Evolutionary conservation across 2,329 filamentous ascomycete genomes (phyloP).

Genomic region (Aspergillus carbonarius): DNA sequence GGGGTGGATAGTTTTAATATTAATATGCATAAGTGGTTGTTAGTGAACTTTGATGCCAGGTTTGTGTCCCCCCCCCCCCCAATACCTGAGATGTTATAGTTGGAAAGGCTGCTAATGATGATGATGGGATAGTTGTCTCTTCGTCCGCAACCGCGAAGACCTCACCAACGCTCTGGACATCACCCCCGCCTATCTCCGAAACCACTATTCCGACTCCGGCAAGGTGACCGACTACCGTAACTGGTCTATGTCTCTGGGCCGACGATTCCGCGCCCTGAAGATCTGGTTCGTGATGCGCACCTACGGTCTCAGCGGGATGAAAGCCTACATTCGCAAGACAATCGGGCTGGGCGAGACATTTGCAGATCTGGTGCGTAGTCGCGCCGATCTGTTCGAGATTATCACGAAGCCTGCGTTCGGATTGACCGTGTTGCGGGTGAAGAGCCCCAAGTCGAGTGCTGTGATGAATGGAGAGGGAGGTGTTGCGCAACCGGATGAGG

Average conservation of each 20-base stretch:
- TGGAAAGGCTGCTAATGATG: no score
- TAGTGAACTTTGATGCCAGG: slow-evolving; percentile 83
- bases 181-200: slow-evolving; percentile 77
- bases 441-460: slow-evolving; percentile 35
- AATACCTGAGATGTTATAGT: not conserved
- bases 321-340: slow-evolving; percentile 68
- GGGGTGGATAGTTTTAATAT: slow-evolving; percentile 86
- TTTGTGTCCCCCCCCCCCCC: slow-evolving; percentile 17
- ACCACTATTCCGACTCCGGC: slow-evolving; percentile 75
- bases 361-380: slow-evolving; percentile 55
- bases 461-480: slow-evolving; percentile 4
- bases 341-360: slow-evolving; percentile 71
- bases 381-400: slow-evolving; percentile 72
- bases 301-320: slow-evolving; percentile 76
- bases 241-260: slow-evolving; percentile 92
- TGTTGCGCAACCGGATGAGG: slow-evolving; percentile 43
- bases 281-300: slow-evolving; percentile 90
- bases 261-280: slow-evolving; percentile 85
- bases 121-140: slow-evolving; percentile 64
- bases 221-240: slow-evolving; percentile 93
- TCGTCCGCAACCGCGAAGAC: slow-evolving; percentile 70
- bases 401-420: slow-evolving; percentile 74
- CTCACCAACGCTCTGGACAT: slow-evolving; percentile 79
- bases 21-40: slow-evolving; percentile 97
- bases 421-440: slow-evolving; percentile 72